Evolutionary conservation across 1,284 basidiomycete genomes (phyloP).

Genomic region (Fomes fomentarius): DNA sequence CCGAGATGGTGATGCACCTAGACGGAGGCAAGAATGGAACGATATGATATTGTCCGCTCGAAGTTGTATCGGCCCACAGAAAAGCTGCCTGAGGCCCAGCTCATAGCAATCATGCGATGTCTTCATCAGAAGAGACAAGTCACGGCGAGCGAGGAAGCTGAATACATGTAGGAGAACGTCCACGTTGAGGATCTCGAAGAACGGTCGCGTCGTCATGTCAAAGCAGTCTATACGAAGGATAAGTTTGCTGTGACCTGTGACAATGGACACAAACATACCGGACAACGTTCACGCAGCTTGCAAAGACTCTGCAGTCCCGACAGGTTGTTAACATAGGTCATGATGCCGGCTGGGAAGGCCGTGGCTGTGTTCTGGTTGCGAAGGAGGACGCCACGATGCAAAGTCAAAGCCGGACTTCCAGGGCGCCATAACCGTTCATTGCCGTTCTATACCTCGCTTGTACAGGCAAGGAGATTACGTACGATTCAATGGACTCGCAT

Average conservation of each 20-base stretch:
- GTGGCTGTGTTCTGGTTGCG: no score
- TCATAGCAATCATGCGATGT: slow-evolving; percentile 10
- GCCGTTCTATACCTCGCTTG: no score
- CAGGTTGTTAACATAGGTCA: no score
- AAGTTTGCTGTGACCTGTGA: not conserved
- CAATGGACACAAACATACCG: not conserved
- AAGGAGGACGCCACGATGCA: no score
- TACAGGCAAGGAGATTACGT: no score
- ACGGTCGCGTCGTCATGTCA: not conserved
- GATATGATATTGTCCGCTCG: slow-evolving; percentile 2
- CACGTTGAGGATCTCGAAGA: slow-evolving; percentile 7
- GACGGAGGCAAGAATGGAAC: slow-evolving; percentile 6
- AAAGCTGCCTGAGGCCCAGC: slow-evolving; percentile 5
- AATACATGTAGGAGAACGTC: slow-evolving; percentile 15
- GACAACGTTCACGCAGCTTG: no score
- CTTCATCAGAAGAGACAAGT: slow-evolving; percentile 11
- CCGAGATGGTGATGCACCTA: not conserved
- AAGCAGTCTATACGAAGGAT: not conserved
- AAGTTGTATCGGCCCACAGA: slow-evolving; percentile 8
- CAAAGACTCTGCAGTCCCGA: no score
- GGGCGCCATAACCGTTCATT: no score
- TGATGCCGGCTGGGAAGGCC: no score
- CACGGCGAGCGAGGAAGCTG: slow-evolving; percentile 11
- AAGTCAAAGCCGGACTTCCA: no score
- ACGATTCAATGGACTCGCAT: no score